These are phyloP conservation scores for Yamadazyma mexicana DNA, from an alignment of 1,139 yeast species.

Conservation along the genomic window DNA sequence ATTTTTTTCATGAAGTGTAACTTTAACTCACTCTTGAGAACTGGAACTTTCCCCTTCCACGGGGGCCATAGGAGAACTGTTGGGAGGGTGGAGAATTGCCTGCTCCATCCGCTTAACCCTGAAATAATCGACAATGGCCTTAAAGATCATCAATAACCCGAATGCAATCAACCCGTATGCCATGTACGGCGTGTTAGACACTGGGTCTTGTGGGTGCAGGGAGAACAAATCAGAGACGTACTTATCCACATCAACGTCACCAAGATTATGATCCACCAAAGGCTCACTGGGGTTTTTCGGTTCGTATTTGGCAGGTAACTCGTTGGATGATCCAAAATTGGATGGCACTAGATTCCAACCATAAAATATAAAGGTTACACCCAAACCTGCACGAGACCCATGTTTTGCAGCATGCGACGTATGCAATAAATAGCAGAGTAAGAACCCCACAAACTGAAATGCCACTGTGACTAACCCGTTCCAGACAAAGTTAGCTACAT, in stretches of 20 bases:
- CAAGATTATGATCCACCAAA: conserved; percentile 39
- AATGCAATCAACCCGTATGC: conserved; percentile 64
- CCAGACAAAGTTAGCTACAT: conserved; percentile 84
- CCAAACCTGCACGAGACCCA: conserved; percentile 92
- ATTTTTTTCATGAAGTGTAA: too few species aligned
- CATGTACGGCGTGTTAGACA: conserved; percentile 36
- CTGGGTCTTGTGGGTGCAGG: conserved; percentile 17
- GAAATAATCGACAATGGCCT: conserved; percentile 69
- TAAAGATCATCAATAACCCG: conserved; percentile 66
- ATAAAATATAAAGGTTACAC: conserved; percentile 75
- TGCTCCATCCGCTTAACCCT: conserved; percentile 78
- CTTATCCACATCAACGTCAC: conserved; percentile 45
- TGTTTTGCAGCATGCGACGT: conserved; percentile 97
- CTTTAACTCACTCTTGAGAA: too few species aligned
- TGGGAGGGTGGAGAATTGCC: conserved; percentile 51
- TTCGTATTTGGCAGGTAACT: conserved; percentile 41
- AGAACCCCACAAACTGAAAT: conserved; percentile 91
- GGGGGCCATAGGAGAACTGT: not conserved
- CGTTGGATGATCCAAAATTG: conserved; percentile 44
- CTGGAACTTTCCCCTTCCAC: conserved; percentile 4
- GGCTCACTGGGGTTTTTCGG: conserved; percentile 61
- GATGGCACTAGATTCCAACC: conserved; percentile 75
- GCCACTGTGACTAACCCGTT: conserved; percentile 83
- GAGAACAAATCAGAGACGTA: conserved; percentile 40
- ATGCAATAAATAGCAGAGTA: conserved; percentile 85